Evolutionary conservation across 805 yeast genomes (phyloP).

Genomic region (Metschnikowia gruessii): DNA sequence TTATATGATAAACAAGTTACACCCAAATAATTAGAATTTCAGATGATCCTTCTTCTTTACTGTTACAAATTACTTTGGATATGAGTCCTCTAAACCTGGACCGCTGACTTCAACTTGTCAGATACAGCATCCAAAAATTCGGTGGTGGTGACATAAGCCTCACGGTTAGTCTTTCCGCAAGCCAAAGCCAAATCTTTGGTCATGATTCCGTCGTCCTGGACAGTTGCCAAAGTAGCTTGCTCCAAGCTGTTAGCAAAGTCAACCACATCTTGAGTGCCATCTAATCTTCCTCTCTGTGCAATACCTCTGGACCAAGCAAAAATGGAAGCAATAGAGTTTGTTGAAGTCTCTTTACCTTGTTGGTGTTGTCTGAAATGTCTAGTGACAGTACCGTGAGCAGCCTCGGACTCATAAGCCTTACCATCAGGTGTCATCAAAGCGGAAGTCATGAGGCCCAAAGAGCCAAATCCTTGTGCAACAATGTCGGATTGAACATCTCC

Average conservation of each 20-base stretch:
- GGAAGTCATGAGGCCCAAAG: constrained; percentile 95
- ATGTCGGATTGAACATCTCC: constrained; percentile 97
- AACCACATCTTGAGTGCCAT: constrained; percentile 79
- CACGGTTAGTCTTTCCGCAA: constrained; percentile 79
- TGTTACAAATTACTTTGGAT: neutral
- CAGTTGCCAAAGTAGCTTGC: constrained; percentile 83
- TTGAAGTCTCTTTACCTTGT: constrained; percentile 94
- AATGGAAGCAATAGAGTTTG: constrained; percentile 95
- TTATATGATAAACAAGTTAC: neutral
- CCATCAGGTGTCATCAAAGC: constrained; percentile 97
- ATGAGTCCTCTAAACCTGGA: neutral
- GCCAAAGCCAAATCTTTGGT: constrained; percentile 95
- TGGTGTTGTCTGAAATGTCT: constrained; percentile 96
- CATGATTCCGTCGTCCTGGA: constrained; percentile 80
- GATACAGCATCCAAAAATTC: constrained; percentile 87
- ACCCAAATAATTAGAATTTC: neutral
- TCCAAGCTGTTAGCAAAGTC: constrained; percentile 78
- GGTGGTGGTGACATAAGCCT: constrained; percentile 82
- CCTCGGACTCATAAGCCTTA: constrained; percentile 91
- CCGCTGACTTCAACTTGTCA: constrained; percentile 46
- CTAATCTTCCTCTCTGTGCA: constrained; percentile 87
- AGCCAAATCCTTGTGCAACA: constrained; percentile 97
- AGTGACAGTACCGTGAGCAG: constrained; percentile 99
- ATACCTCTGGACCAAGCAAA: constrained; percentile 97
- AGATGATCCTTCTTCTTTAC: neutral